phyloP scores from a whole-genome alignment of 352 stramenopile species.

The Phytophthora macrochlamydospora region DNA sequence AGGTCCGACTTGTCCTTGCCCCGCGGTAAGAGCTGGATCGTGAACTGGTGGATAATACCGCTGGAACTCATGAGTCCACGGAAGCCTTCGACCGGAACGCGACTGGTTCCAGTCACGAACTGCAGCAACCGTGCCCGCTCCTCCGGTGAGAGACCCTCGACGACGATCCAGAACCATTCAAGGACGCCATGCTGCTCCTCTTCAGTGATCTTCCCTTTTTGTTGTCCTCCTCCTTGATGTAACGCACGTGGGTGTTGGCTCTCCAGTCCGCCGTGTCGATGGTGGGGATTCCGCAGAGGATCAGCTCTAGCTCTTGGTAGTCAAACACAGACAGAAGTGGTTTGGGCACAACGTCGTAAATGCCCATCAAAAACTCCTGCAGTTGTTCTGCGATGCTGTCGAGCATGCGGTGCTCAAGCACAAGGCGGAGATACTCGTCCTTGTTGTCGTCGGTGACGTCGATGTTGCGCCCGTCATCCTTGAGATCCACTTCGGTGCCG shows the following conservation, averaged over 20 bases:
- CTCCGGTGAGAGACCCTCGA: conserved; percentile 62
- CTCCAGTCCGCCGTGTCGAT: conserved; percentile 76
- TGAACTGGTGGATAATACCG: conserved; percentile 82
- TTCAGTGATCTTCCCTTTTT: conserved; percentile 39
- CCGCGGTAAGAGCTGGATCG: conserved; percentile 69
- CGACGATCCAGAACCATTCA: conserved; percentile 75
- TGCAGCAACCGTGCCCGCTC: conserved; percentile 76
- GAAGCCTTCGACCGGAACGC: conserved; percentile 84
- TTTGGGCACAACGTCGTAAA: conserved; percentile 82
- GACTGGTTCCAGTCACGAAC: conserved; percentile 79
- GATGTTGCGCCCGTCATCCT: conserved; percentile 88
- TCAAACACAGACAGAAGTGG: conserved; percentile 70
- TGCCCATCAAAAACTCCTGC: conserved; percentile 64
- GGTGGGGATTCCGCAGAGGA: conserved; percentile 72
- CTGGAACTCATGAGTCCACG: conserved; percentile 77
- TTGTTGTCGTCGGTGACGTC: conserved; percentile 97
- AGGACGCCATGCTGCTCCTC: conserved; percentile 59
- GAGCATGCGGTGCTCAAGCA: conserved; percentile 82
- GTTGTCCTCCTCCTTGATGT: conserved; percentile 54
- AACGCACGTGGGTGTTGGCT: conserved; percentile 61
- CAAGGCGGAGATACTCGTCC: conserved; percentile 86
- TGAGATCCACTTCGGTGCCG: conserved; percentile 88
- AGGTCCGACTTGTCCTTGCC: conserved; percentile 47
- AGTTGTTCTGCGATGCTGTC: conserved; percentile 69
- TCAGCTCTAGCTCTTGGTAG: conserved; percentile 83